phyloP scores from a whole-genome alignment of 139 green algal species.

The Volvox africanus region DNA sequence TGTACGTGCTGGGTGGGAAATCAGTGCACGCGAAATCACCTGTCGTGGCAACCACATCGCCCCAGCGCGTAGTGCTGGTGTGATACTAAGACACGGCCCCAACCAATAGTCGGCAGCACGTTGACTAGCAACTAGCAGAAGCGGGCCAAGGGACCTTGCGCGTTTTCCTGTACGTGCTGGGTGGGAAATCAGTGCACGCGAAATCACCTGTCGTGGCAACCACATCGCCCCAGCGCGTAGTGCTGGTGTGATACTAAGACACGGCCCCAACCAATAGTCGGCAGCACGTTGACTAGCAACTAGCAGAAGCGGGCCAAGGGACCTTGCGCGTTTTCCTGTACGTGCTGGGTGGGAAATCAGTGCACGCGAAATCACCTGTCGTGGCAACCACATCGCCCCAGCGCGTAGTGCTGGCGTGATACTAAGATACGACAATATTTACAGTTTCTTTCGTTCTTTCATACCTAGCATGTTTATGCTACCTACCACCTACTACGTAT shows the following conservation, averaged over 20 bases:
- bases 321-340: slow-evolving; percentile 15
- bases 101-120: background rate
- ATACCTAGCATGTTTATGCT: too few species aligned
- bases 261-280: background rate
- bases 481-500: too few species aligned
- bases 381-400: slow-evolving; percentile 31
- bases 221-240: slow-evolving; percentile 1
- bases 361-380: slow-evolving; percentile 42
- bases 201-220: slow-evolving; percentile 18
- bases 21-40: slow-evolving; percentile 34
- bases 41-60: slow-evolving; percentile 19
- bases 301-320: slow-evolving; percentile 34
- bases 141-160: slow-evolving; percentile 37
- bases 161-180: background rate
- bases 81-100: background rate
- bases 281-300: background rate
- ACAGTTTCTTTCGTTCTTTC: too few species aligned
- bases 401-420: background rate
- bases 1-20: slow-evolving; percentile 29
- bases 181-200: slow-evolving; percentile 34
- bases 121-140: background rate
- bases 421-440: slow-evolving; percentile 10
- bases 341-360: slow-evolving; percentile 44
- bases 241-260: slow-evolving; percentile 23
- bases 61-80: background rate